A percentile compares a stretch with the other conserved stretches of the same genome.
phyloP scores from a whole-genome alignment of 2,329 filamentous ascomycete genomes.

The Beauveria bassiana region DNA sequence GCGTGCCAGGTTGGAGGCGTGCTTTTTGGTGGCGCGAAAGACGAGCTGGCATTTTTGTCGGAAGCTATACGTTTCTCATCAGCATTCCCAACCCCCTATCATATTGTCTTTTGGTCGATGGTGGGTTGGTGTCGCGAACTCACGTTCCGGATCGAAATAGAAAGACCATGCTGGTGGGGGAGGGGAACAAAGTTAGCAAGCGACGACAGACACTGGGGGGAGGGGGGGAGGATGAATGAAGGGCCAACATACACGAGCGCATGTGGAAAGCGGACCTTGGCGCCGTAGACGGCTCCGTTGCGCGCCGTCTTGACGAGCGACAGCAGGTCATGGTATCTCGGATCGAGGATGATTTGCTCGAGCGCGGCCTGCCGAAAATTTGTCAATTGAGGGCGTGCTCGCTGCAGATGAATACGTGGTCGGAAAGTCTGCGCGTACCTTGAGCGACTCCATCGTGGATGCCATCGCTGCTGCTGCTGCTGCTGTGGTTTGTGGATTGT shows the following conservation, averaged over 20 bases:
- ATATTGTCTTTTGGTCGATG: not conserved
- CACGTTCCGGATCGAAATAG: constrained; percentile 88
- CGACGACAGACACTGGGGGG: constrained; percentile 16
- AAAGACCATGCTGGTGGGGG: constrained; percentile 89
- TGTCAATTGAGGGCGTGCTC: not conserved
- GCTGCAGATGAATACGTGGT: not conserved
- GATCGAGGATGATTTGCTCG: constrained; percentile 73
- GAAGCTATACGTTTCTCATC: constrained; percentile 33
- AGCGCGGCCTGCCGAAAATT: constrained; percentile 51
- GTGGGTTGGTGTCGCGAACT: constrained; percentile 24
- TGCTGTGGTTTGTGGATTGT: not conserved
- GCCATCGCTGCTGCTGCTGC: constrained; percentile 18
- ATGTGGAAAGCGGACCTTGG: constrained; percentile 97
- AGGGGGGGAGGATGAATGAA: no score
- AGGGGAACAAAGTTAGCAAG: not conserved
- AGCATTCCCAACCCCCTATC: constrained; percentile 15
- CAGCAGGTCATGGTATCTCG: constrained; percentile 75
- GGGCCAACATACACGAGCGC: constrained; percentile 61
- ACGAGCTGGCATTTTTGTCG: constrained; percentile 72
- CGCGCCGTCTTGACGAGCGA: constrained; percentile 85
- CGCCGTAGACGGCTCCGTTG: constrained; percentile 94
- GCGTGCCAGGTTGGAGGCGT: constrained; percentile 83
- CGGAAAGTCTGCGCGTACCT: constrained; percentile 18
- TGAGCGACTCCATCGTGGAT: constrained; percentile 21
- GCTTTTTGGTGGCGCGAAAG: constrained; percentile 77